Evolutionary conservation across 73 alveolate species (phyloP).

Genomic region (Uronychia setigera): DNA sequence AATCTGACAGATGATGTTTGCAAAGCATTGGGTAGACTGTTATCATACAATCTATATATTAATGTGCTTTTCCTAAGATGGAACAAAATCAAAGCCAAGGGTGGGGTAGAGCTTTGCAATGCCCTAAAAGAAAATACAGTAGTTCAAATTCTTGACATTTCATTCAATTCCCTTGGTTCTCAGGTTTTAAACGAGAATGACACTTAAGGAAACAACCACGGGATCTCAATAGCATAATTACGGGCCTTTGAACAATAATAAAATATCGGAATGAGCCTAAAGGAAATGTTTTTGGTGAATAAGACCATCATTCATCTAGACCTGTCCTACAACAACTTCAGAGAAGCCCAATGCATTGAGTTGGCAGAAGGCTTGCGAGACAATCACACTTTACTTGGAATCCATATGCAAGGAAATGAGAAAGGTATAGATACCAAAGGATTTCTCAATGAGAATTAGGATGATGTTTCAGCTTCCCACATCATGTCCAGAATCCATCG

Average conservation of each 20-base stretch:
- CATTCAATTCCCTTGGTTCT: constrained; percentile 28
- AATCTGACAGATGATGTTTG: constrained; percentile 46
- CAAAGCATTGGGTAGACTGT: constrained; percentile 23
- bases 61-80: constrained; percentile 61
- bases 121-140: constrained; percentile 27
- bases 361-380: constrained; percentile 73
- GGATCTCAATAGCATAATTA: too few species aligned
- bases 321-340: constrained; percentile 79
- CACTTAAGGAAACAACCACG: too few species aligned
- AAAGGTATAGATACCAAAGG: constrained; percentile 76
- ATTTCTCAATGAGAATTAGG: constrained; percentile 27
- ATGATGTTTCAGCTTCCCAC: constrained; percentile 11
- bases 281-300: constrained; percentile 55
- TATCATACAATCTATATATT: constrained; percentile 10
- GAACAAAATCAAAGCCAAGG: constrained; percentile 62
- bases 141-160: constrained; percentile 24
- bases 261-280: too few species aligned
- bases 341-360: constrained; percentile 60
- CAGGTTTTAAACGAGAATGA: too few species aligned
- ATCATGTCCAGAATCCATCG: background rate
- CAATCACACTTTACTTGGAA: constrained; percentile 81
- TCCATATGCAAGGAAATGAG: constrained; percentile 88
- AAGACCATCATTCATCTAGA: constrained; percentile 82
- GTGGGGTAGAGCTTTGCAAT: constrained; percentile 33
- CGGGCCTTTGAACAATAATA: too few species aligned